Percentiles rank a stretch among this genome's conserved stretches.
phyloP scores from a whole-genome alignment of 2,329 filamentous ascomycete genomes.

The Venturia aucupariae region DNA sequence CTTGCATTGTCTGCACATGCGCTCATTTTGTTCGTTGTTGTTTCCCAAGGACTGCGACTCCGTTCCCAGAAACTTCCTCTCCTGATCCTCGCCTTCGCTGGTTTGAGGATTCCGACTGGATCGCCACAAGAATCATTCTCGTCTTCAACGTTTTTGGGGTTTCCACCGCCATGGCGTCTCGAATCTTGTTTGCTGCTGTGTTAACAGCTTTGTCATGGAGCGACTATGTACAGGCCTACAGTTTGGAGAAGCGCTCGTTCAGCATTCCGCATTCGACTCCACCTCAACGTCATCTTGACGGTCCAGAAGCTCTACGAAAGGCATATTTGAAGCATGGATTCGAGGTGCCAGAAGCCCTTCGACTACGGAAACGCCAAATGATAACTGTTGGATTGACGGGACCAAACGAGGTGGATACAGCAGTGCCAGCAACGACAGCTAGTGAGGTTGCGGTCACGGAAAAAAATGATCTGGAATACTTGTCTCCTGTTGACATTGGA shows the following conservation, averaged over 20 bases:
- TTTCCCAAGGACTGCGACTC: not conserved
- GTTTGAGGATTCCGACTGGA: conserved; percentile 1
- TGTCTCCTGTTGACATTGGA: conserved; percentile 60
- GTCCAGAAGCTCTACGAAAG: conserved; percentile 5
- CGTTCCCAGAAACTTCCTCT: conserved; percentile 3
- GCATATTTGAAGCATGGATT: conserved; percentile 14
- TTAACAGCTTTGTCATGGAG: not conserved
- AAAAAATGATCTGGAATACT: conserved; percentile 58
- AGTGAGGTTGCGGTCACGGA: conserved; percentile 56
- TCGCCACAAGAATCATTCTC: not conserved
- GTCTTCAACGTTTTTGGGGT: not conserved
- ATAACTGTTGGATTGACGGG: not conserved
- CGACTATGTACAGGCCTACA: conserved; percentile 32
- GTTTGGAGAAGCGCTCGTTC: conserved; percentile 11
- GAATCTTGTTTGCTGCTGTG: not conserved
- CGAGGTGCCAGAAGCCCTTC: not conserved
- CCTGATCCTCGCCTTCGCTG: conserved; percentile 2
- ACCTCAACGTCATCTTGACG: not conserved
- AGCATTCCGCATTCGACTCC: not conserved
- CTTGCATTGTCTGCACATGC: not conserved
- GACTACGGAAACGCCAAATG: conserved; percentile 9
- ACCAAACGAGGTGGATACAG: not conserved
- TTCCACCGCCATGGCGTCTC: not conserved
- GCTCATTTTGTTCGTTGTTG: conserved; percentile 1
- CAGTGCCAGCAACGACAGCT: conserved; percentile 32